These are phyloP conservation scores for Fusarium beomiforme DNA, from an alignment of 2,329 filamentous ascomycete species.

Conservation along the genomic window DNA sequence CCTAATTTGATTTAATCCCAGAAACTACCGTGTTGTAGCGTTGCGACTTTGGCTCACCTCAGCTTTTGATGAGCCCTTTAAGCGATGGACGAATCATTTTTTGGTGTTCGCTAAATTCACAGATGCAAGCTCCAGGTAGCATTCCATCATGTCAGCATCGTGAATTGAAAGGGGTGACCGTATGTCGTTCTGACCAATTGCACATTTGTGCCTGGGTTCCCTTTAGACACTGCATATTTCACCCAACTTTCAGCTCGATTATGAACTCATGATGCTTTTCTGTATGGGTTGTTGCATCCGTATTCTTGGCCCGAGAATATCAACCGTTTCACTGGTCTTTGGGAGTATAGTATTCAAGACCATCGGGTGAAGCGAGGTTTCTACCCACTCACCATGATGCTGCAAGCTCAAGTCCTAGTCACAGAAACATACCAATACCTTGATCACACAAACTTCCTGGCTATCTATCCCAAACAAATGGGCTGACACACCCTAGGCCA, in stretches of 20 bases:
- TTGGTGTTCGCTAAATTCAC: background rate
- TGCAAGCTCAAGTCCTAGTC: background rate
- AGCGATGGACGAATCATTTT: constrained; percentile 10
- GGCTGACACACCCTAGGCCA: constrained; percentile 3
- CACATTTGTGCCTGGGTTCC: background rate
- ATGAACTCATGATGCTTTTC: constrained; percentile 8
- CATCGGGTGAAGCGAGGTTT: background rate
- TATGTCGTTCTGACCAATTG: constrained; percentile 6
- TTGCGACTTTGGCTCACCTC: constrained; percentile 21
- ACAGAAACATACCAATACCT: background rate
- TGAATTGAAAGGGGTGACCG: background rate
- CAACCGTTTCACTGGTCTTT: background rate
- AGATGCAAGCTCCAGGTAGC: constrained; percentile 16
- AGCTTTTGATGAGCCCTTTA: background rate
- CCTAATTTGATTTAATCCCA: background rate
- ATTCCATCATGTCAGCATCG: constrained; percentile 10
- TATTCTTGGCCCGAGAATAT: constrained; percentile 3
- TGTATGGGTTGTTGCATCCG: constrained; percentile 10
- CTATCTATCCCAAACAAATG: constrained; percentile 1
- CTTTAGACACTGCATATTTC: constrained; percentile 4
- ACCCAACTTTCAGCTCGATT: background rate
- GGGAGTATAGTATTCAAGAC: background rate
- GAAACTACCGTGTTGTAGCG: background rate
- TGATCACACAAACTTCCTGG: background rate
- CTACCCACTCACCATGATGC: background rate